Percentiles rank a stretch among this genome's conserved stretches.
Conservation (phyloP, 495 filamentous ascomycete genomes). For the Bombardia bombarda region DNA sequence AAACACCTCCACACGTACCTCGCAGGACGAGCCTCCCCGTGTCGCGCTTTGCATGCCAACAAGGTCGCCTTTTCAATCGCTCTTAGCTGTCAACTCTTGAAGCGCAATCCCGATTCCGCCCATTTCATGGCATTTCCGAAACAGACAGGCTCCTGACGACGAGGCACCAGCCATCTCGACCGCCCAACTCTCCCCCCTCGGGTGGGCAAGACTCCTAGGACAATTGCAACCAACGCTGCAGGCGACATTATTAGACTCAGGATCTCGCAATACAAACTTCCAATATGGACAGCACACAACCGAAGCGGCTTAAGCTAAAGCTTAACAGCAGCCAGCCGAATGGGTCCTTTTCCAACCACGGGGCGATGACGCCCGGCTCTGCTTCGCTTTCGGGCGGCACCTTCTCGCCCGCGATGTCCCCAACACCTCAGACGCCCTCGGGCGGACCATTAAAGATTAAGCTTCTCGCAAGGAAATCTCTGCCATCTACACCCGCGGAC, state of each 20-base stretch:
- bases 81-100: too few relatives aligned
- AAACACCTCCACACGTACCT: too few relatives aligned
- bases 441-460: constrained; percentile 41
- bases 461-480: constrained; percentile 37
- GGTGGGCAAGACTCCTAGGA: not conserved
- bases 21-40: too few relatives aligned
- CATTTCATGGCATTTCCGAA: not conserved
- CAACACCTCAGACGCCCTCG: constrained; percentile 28
- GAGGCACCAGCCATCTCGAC: not conserved
- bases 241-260: too few relatives aligned
- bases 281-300: not conserved
- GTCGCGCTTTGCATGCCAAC: too few relatives aligned
- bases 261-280: not conserved
- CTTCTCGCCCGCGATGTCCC: constrained; percentile 15
- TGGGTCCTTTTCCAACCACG: constrained; percentile 4
- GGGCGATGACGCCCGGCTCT: constrained; percentile 5
- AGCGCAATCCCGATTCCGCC: too few relatives aligned
- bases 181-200: not conserved
- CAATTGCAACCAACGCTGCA: too few relatives aligned
- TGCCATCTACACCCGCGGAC: constrained; percentile 38
- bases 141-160: not conserved
- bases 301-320: constrained; percentile 18
- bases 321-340: constrained; percentile 7
- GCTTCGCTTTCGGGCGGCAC: constrained; percentile 5
- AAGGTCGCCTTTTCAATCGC: too few relatives aligned